phyloP scores from a whole-genome alignment of 2,329 filamentous ascomycete species.

The Aspergillus versicolor region DNA sequence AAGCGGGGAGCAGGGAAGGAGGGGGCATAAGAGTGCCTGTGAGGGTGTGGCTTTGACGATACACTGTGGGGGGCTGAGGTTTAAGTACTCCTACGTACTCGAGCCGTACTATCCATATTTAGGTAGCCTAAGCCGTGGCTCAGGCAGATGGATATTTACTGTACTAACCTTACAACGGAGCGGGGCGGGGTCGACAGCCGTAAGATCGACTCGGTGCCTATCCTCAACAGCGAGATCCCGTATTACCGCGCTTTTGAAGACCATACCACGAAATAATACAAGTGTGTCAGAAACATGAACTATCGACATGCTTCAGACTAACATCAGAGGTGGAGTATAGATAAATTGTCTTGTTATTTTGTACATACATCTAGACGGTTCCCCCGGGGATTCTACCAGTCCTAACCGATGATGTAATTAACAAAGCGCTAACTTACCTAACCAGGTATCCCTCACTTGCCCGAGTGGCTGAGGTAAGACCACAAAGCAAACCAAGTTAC shows the following conservation, averaged over 20 bases:
- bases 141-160: conserved; percentile 5
- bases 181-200: conserved; percentile 4
- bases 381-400: no score
- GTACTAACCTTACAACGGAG: not conserved
- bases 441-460: not conserved
- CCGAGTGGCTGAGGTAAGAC: not conserved
- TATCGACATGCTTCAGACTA: not conserved
- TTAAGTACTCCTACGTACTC: not conserved
- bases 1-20: not conserved
- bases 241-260: not conserved
- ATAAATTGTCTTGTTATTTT: not conserved
- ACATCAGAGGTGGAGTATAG: not conserved
- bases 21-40: not conserved
- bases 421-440: no score
- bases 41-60: conserved; percentile 2
- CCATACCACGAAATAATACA: not conserved
- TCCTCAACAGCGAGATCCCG: not conserved
- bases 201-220: not conserved
- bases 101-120: not conserved
- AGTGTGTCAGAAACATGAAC: not conserved
- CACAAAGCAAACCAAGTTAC: not conserved
- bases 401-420: not conserved
- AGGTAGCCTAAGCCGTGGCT: not conserved
- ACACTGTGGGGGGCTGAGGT: not conserved
- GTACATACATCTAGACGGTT: not conserved